Conservation (phyloP, 345 rosid species). For the Gossypium mustelinum region DNA sequence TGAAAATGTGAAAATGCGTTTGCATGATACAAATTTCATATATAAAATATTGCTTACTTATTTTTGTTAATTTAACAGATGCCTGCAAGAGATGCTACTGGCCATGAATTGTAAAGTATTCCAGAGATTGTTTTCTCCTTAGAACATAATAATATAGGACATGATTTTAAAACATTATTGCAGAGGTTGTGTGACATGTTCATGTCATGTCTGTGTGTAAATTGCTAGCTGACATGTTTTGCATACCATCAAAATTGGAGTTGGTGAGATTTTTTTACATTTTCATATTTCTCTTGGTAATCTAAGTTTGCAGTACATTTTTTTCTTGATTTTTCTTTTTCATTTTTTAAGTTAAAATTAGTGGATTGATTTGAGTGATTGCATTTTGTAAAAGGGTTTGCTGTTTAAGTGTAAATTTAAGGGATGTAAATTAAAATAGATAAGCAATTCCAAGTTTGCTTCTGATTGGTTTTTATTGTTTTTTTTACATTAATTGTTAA, state of each 20-base stretch:
- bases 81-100: constrained; percentile 9
- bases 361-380: background rate
- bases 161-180: background rate
- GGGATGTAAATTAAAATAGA: background rate
- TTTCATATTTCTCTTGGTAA: no score
- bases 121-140: background rate
- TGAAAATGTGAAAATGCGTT: background rate
- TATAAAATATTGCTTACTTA: background rate
- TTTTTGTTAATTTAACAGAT: constrained; percentile 3
- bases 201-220: background rate
- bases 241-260: constrained; percentile 3
- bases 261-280: background rate
- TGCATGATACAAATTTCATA: background rate
- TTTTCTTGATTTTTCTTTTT: background rate
- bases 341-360: background rate
- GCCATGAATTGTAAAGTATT: background rate
- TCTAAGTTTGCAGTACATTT: no score
- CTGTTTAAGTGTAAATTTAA: background rate
- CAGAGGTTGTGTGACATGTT: background rate
- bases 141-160: background rate
- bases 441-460: background rate
- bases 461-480: background rate
- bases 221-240: background rate
- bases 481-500: background rate
- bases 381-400: background rate